A percentile compares a stretch with the other conserved stretches of the same genome.
Conservation (phyloP, 352 stramenopile genomes). For the Elongisporangium undulatum region DNA sequence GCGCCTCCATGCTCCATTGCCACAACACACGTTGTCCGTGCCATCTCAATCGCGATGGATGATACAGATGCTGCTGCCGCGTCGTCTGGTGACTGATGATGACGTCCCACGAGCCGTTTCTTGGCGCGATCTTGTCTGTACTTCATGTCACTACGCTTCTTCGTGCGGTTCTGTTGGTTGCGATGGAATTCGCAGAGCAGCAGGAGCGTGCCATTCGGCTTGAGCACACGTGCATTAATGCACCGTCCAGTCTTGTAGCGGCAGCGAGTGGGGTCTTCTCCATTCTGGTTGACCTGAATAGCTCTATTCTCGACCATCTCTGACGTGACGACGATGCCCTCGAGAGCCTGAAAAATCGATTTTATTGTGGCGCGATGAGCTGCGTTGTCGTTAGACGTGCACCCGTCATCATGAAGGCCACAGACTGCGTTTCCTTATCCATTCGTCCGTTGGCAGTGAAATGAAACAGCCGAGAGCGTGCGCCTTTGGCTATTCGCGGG, state of each 20-base stretch:
- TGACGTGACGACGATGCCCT: too few species aligned
- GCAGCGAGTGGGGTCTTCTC: constrained; percentile 23
- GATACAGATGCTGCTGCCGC: neutral
- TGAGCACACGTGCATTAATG: constrained; percentile 60
- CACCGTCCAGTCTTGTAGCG: constrained; percentile 83
- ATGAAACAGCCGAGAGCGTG: neutral
- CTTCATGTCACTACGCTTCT: constrained; percentile 83
- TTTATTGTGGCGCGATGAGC: neutral
- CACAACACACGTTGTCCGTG: neutral
- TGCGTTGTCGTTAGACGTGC: neutral
- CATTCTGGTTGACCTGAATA: neutral
- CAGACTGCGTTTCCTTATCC: neutral
- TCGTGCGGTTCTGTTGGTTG: constrained; percentile 82
- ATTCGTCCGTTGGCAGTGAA: neutral
- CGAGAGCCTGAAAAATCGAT: neutral
- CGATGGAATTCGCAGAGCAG: constrained; percentile 82
- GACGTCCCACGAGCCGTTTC: constrained; percentile 40
- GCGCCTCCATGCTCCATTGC: neutral
- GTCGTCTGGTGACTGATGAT: constrained; percentile 6
- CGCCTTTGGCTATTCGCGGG: neutral
- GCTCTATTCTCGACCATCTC: neutral
- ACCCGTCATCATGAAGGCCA: neutral
- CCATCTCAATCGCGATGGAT: neutral
- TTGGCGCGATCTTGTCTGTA: constrained; percentile 61
- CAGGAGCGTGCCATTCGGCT: constrained; percentile 67